Evolutionary conservation across 805 yeast species (phyloP), one percentile per base, ranked within the genome.

Genomic region (Zygotorulaspora chibaensis): DNA sequence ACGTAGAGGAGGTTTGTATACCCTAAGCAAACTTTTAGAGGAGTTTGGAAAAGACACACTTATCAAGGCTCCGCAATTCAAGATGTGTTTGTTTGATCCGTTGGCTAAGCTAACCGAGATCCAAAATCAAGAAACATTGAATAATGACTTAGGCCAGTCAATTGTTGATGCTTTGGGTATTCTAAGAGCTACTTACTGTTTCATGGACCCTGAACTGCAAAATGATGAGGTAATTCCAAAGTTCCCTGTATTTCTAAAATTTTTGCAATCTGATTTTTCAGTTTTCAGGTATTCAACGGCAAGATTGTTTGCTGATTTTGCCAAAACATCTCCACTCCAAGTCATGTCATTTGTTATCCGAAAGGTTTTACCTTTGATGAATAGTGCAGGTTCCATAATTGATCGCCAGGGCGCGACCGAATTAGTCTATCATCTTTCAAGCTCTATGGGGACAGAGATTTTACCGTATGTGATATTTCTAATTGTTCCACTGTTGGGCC

Each of bases 351-450:
- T 79, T 50, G 71, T 91, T 47, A 90, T 93, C n/a, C 80, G 83
- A 54, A 71, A 76, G 7, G 74, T 91, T 1, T 68, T 95, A 34
- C 96, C 97, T 1, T 73, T 87, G 75, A 69, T 90, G 61, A 81
- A 81, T 54, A 87, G 85, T 63, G 86, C 93, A 1, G 80, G 85
- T 12, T 78, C 77, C 27, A 68, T 82, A 8, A 74, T 69, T 20
- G 84, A 82, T 50, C 78, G 99, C 50, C 97, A 91, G 69, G 99
- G 99, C 59, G 89, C 95, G 6, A 84, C 88, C 45, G 99, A 93
- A 67, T 79, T 93, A 18, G 76, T 91, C 7, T 90, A 87, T 62
- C 97, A 93, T 60, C 71, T 93, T 38, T 80, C 96, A 2, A 73
- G 74, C 33, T 76, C 84, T 3, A 88, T 93, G 96, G 97, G 95